Evolutionary conservation across 495 filamentous ascomycete species (phyloP), one percentile per base, ranked within the genome.

Genomic region (Neohortaea acidophila): DNA sequence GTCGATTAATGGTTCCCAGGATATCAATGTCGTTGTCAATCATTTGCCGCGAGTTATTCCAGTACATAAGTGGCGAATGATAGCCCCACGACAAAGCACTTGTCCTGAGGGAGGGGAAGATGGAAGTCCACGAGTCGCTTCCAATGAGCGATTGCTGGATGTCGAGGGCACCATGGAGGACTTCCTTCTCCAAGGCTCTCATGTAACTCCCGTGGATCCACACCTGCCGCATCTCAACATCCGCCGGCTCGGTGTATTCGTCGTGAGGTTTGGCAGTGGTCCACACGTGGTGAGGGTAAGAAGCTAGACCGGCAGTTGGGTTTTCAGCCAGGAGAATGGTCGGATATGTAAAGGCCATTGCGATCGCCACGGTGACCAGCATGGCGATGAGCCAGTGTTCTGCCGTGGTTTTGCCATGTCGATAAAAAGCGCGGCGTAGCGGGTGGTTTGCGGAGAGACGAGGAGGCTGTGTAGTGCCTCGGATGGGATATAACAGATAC

Each of bases 271-370:
- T 69, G 4, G 77, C 77, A 25, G 75, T 73, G 17, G 77, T 81
- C 79, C 79, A 84, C 37, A 79, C 79, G 66, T 81, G 74, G 51
- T 79, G 72, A 13, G 79, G 77, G 11, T 81, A 64, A 43, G 68
- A 64, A 33, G 73, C 69, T 35, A 68, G 61, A 58, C 72, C 64
- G 51, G 66, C 65, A 38, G 66, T 67, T 44, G 72, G 66, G 50
- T 73, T 65, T 56, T 49, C 73, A 9, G 45, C 27, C 26, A 82
- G 66, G 47, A 79, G 77, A 19, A 75, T 63, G 26, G 76, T 68
- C 11, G 77, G 75, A 47, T 79, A 82, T 44, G 73, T 66, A 18
- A 81, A 66, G 26, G 72, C 30, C 17, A 75, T 63, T 18, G 72
- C 72, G 24, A 73, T 60, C n/a, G 67, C 69, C 27, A 72, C 65